Base-by-base conservation (phyloP, 768 basidiomycete genomes). In the Lactarius deliciosus region DNA sequence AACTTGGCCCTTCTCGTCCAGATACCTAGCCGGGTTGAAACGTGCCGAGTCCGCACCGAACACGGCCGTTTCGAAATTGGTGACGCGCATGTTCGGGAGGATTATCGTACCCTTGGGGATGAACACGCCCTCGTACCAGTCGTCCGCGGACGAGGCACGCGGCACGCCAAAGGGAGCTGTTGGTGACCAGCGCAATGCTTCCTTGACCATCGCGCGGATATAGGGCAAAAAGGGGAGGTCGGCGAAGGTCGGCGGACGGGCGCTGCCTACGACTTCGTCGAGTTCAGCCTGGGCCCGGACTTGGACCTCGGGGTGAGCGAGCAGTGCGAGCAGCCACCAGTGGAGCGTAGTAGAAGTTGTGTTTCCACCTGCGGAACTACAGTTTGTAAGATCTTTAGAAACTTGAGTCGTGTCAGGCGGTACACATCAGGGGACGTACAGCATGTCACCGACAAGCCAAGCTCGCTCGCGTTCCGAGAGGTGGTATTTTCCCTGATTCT, bases 401-500 rank as follows among this genome's bases (percentile, higher is more conserved):
- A 2, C 47, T 40, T 15, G 40, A 6, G 40, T 15, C 34, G 16
- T 18, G 41, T 62, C 41, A 4, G 38, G 64, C 30, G 16, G 28
- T n/a, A 63, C 56, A 45, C 32, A 40, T 34, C 36, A 32, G 6
- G 18, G 40, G 28, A 64, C 68, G 30, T 25, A 69, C 68, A 66
- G 45, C 65, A 64, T 66, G n/a, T 34, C 57, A 15, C 65, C 68
- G 5, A 65, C 57, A 6, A 65, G 50, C 68, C 68, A 69, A 6
- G 65, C 65, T 13, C n/a, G 22, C 57, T 69, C 65, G 11, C 56
- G 34, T 5, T 57, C 55, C 2, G 65, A 67, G 11, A 69, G 56
- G 9, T 40, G 32, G 22, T 40, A 15, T 32, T 62, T 54, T 2
- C 16, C 15, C 16, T 66, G 36, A 28, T 54, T 45, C 18, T 63